Conservation (phyloP, 176 grass and related monocot genomes). For the Carex scoparia region DNA sequence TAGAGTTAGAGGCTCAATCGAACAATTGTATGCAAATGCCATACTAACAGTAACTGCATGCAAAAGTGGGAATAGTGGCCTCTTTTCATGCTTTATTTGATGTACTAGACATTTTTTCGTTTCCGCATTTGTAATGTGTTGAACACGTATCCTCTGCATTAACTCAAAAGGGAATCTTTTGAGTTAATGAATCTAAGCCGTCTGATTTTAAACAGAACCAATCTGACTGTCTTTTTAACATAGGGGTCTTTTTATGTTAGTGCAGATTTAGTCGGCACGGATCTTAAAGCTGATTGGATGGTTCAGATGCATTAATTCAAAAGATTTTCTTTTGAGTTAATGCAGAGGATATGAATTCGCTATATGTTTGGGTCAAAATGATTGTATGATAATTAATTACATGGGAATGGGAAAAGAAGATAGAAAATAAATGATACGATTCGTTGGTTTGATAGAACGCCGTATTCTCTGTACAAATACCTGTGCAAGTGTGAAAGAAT, state of each 20-base stretch:
- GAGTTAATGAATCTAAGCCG: too few relatives aligned
- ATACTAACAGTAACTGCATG: slow-evolving; percentile 20
- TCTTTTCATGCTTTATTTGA: slow-evolving; percentile 19
- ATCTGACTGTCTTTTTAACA: too few relatives aligned
- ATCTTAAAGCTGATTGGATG: too few relatives aligned
- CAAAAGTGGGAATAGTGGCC: slow-evolving; percentile 5
- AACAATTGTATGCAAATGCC: slow-evolving; percentile 1
- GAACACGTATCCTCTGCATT: background rate
- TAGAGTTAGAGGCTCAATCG: slow-evolving; percentile 15
- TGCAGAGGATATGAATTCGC: too few relatives aligned
- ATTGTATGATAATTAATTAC: background rate
- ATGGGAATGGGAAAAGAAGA: background rate
- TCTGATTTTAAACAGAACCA: too few relatives aligned
- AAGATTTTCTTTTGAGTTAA: too few relatives aligned
- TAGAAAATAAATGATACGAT: background rate
- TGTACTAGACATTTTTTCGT: slow-evolving; percentile 3
- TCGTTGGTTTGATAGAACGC: background rate
- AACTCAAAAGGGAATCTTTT: too few relatives aligned
- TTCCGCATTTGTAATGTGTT: slow-evolving; percentile 8
- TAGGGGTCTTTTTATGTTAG: too few relatives aligned
- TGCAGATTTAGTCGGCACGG: too few relatives aligned
- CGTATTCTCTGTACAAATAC: background rate
- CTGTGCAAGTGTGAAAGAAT: background rate
- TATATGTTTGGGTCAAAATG: background rate
- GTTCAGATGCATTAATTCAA: too few relatives aligned